phyloP scores from a whole-genome alignment of 805 yeast species.

The Hemisphaericaspora nanyangensis region DNA sequence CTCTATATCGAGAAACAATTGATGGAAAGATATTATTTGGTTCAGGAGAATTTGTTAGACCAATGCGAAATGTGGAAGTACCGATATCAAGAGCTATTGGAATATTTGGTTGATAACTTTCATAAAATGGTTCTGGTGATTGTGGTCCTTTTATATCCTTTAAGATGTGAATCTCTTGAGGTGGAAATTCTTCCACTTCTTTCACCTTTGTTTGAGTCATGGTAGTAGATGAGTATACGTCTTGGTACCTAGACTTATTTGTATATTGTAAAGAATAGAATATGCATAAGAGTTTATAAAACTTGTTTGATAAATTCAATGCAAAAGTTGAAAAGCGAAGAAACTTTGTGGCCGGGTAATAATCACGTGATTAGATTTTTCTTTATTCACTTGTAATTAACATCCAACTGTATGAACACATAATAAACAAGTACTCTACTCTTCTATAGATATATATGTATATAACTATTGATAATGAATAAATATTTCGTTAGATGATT shows the following conservation, averaged over 20 bases:
- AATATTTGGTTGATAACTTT: slow-evolving; percentile 45
- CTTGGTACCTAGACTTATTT: not conserved
- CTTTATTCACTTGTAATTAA: no score
- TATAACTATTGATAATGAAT: no score
- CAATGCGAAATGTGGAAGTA: slow-evolving; percentile 54
- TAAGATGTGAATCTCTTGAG: slow-evolving; percentile 40
- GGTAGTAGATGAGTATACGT: not conserved
- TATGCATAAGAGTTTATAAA: no score
- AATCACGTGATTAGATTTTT: not conserved
- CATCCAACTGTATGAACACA: no score
- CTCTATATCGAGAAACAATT: slow-evolving; percentile 69
- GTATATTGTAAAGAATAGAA: no score
- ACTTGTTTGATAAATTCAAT: no score
- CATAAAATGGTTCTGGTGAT: slow-evolving; percentile 44
- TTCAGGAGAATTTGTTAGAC: slow-evolving; percentile 42
- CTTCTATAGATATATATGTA: no score
- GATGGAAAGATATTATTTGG: slow-evolving; percentile 71
- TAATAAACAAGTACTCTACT: no score
- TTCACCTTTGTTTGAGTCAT: slow-evolving; percentile 14
- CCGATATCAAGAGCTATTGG: slow-evolving; percentile 94
- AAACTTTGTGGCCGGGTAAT: not conserved
- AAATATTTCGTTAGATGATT: no score
- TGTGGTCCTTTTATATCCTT: slow-evolving; percentile 37
- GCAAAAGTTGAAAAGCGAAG: no score
- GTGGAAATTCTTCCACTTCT: slow-evolving; percentile 27